Evolutionary conservation across 805 yeast species (phyloP).

Genomic region (Candida chilensis): DNA sequence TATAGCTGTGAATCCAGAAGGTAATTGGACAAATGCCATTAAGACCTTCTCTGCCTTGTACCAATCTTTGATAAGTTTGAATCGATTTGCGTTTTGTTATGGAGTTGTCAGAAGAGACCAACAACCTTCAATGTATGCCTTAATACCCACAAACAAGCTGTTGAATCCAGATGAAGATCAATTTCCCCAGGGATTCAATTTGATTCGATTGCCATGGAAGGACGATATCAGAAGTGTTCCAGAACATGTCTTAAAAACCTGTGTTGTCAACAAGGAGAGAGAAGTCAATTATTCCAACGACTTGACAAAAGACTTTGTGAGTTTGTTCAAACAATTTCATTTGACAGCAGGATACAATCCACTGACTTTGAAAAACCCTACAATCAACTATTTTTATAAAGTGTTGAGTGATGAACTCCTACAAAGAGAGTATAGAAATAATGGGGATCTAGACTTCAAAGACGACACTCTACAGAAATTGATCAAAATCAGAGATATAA

Average conservation of each 20-base stretch:
- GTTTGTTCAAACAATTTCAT: constrained; percentile 25
- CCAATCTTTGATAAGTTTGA: constrained; percentile 40
- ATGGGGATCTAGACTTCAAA: too few species aligned
- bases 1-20: constrained; percentile 56
- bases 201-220: constrained; percentile 60
- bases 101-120: constrained; percentile 50
- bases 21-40: constrained; percentile 50
- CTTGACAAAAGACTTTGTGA: constrained; percentile 12
- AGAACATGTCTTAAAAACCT: constrained; percentile 5
- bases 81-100: constrained; percentile 62
- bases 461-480: too few species aligned
- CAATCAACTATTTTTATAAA: constrained; percentile 57
- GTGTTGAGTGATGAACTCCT: constrained; percentile 56
- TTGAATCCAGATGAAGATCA: constrained; percentile 10
- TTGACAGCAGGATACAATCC: constrained; percentile 47
- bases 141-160: constrained; percentile 42
- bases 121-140: constrained; percentile 46
- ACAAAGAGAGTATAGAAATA: too few species aligned
- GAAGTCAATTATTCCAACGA: constrained; percentile 4
- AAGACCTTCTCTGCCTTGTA: constrained; percentile 62
- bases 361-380: constrained; percentile 51
- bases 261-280: not conserved
- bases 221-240: constrained; percentile 74
- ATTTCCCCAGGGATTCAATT: constrained; percentile 64
- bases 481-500: too few species aligned